phyloP scores from a whole-genome alignment of 1,284 basidiomycete species.

The Cryptococcus jaspeensis region DNA sequence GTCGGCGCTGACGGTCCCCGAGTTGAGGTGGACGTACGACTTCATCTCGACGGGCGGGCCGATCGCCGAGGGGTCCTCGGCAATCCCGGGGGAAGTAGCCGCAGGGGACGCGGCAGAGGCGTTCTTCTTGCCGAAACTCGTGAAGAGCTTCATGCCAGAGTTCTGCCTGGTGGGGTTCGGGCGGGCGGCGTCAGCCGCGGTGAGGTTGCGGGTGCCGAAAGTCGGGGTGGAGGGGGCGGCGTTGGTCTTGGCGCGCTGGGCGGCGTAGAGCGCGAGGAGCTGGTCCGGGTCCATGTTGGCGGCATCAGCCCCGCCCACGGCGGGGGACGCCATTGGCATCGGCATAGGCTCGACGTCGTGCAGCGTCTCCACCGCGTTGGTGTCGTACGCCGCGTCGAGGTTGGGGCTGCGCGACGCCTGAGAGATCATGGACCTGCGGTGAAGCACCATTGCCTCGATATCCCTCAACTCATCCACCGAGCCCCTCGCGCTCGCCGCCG shows the following conservation, averaged over 20 bases:
- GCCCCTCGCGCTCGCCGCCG: conserved; percentile 37
- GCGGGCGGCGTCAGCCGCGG: not conserved
- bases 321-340: conserved; percentile 11
- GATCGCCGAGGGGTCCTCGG: not conserved
- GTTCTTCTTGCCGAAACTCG: conserved; percentile 27
- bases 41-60: conserved; percentile 26
- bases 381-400: conserved; percentile 4
- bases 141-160: conserved; percentile 22
- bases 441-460: conserved; percentile 37
- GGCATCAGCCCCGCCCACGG: conserved; percentile 23
- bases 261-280: conserved; percentile 52
- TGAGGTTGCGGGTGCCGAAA: conserved; percentile 6
- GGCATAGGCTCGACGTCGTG: conserved; percentile 11
- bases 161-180: conserved; percentile 22
- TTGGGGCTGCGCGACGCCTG: conserved; percentile 15
- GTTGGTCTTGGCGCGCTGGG: conserved; percentile 24
- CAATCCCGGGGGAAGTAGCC: conserved; percentile 20
- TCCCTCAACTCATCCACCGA: conserved; percentile 47
- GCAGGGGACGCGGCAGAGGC: conserved; percentile 10
- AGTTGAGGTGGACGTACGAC: conserved; percentile 39
- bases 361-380: conserved; percentile 28
- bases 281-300: conserved; percentile 48
- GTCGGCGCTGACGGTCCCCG: conserved; percentile 33
- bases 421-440: conserved; percentile 37
- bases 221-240: conserved; percentile 9